Evolutionary conservation across 768 basidiomycete genomes (phyloP).

Genomic region (Tylopilus intermedius): DNA sequence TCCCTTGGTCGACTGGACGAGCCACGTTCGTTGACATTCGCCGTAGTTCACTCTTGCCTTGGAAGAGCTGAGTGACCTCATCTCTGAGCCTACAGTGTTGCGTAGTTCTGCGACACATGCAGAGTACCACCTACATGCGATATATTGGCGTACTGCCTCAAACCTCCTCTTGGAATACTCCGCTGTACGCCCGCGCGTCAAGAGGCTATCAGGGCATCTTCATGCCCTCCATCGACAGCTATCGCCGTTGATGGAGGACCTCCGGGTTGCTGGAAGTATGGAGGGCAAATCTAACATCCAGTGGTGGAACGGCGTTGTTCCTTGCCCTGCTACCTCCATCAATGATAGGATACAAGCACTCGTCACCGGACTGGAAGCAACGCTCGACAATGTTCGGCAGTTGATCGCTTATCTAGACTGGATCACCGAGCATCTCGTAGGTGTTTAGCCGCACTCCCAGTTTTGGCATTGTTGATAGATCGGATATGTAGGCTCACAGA

Average conservation of each 20-base stretch:
- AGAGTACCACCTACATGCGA: slow-evolving; percentile 14
- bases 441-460: not conserved
- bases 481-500: slow-evolving; percentile 14
- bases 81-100: slow-evolving; percentile 1
- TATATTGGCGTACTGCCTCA: slow-evolving; percentile 29
- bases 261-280: not conserved
- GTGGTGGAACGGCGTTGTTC: slow-evolving; percentile 10
- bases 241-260: not conserved
- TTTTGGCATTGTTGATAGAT: slow-evolving; percentile 2
- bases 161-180: slow-evolving; percentile 32
- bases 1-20: not conserved
- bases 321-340: not conserved
- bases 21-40: not conserved
- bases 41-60: slow-evolving; percentile 26
- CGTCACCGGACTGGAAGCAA: slow-evolving; percentile 19
- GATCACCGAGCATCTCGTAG: slow-evolving; percentile 25
- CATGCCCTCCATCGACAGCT: slow-evolving; percentile 13
- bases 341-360: slow-evolving; percentile 13
- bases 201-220: slow-evolving; percentile 15
- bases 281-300: not conserved
- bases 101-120: not conserved
- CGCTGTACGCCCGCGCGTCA: slow-evolving; percentile 21
- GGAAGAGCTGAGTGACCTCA: slow-evolving; percentile 25
- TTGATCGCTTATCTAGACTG: slow-evolving; percentile 27
- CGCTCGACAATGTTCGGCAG: slow-evolving; percentile 16